Evolutionary conservation across 306 rosid species (phyloP), one percentile per base, ranked within the genome.

Genomic region (Dryas drummondii): DNA sequence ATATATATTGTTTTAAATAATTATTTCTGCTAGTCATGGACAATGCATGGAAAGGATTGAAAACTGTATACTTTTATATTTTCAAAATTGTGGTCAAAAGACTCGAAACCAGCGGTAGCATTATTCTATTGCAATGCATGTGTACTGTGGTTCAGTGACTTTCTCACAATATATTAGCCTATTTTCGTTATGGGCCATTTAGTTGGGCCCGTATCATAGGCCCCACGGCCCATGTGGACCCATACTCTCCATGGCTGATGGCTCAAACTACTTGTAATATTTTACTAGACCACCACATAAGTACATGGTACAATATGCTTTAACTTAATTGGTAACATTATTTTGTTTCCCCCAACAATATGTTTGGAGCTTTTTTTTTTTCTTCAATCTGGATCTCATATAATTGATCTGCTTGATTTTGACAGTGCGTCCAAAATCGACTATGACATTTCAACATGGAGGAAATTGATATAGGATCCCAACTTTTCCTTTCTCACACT

Each of bases 391-490:
- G 40, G 53, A 56, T 68, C 73, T 76, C 49, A 6, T 51, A 10
- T 51, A 4, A 11, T 51, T 32, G 16, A 71, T 73, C 73, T 45
- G 14, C 58, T 67, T 69, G 83, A 72, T 77, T 66, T 82, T 44
- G 78, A 73, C 78, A 66, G 52, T 72, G 58, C 66, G 45, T 52
- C 67, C 52, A 63, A 53, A 59, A 63, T 12, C 19, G 69, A 27
- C 48, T 17, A 62, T 78, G 84, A 76, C 71, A 71, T 83, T 86
- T 84, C 88, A 66, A 65, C 78, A 68, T 49, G 13, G 27, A 74
- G 82, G 88, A 75, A 75, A 49, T 65, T 79, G 78, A 78, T 78
- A 78, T 78, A 66, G 78, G 69, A 74, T 74, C 69, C 63, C 49
- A 13, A 76, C 70, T 62, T 88, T 83, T 74, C 62, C 61, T 73